Evolutionary conservation across 345 rosid genomes (phyloP).

Genomic region (Citrus trifoliata): DNA sequence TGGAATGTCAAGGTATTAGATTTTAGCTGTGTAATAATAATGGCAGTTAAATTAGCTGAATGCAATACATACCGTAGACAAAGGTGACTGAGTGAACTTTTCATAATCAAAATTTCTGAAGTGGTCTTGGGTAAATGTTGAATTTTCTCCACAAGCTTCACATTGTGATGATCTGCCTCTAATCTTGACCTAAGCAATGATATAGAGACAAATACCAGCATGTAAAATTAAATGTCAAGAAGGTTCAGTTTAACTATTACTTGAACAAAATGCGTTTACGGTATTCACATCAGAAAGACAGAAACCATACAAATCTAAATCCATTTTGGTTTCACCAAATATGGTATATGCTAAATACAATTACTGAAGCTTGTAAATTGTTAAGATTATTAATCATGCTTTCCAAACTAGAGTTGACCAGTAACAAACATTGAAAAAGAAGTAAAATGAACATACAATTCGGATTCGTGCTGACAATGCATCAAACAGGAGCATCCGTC

Average conservation of each 20-base stretch:
- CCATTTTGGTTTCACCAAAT: neutral
- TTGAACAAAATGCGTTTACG: neutral
- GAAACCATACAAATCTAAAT: neutral
- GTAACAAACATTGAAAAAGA: neutral
- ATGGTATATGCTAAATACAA: neutral
- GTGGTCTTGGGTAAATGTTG: conserved; percentile 45
- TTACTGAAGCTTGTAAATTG: neutral
- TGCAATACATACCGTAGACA: conserved; percentile 40
- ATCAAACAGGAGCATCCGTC: conserved; percentile 89
- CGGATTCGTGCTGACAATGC: conserved; percentile 84
- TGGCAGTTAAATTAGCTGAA: neutral
- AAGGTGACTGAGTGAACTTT: conserved; percentile 77
- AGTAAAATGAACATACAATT: conserved; percentile 41
- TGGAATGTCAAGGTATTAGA: neutral
- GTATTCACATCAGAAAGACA: neutral
- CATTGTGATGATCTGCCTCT: conserved; percentile 74
- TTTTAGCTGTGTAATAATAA: neutral
- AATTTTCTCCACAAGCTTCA: conserved; percentile 69
- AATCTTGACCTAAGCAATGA: conserved; percentile 63
- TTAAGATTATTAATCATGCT: neutral
- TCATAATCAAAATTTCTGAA: conserved; percentile 82
- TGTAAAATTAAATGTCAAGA: neutral
- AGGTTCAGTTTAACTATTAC: neutral
- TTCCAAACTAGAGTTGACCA: neutral
- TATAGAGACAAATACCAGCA: neutral